Base-by-base conservation (phyloP, 2,329 filamentous ascomycete genomes). In the Rhexocercosporidium sp. region DNA sequence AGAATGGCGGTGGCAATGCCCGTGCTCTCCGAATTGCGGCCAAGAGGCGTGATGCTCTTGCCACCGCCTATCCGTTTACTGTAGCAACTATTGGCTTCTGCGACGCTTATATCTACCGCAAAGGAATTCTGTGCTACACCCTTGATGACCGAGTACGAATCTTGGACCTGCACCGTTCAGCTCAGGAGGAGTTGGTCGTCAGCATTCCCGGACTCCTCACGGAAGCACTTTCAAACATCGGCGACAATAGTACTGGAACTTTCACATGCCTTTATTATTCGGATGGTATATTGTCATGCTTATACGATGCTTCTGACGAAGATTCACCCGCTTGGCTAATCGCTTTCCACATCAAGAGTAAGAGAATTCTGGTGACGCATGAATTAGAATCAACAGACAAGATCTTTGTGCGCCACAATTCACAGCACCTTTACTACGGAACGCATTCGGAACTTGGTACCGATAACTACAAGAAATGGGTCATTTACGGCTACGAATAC, bases 371-470 rank as follows among this genome's bases (percentile, higher is more conserved):
- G 1, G 77, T 83, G 14, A 77, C 75, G 16, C 75, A 76, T 37
- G 78, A 65, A 56, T 77, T 88, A 47, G 74, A 79, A 18, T 84
- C 83, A 29, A 81, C 81, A 1, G 79, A 82, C 31, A 88, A 85
- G 67, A 78, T 93, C 1, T 92, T 93, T 75, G 89, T 91, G 3
- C 85, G 91, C 11, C 90, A 92, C 69, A 87, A 88, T 66, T 73
- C 77, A 1, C 74, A 82, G 1, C 88, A 86, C 75, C 81, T 94
- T 2, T 90, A 89, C 73, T 91, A 87, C 71, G 91, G 90, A 4
- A 90, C 88, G 0, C 86, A 89, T 75, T 88, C 85, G 0, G 83
- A 83, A 7, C 74, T 80, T 3, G 84, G 82, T 5, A 77, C 79
- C 1, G 84, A 88, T 71, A 87, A 85, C 0, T 83, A 85, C 69